Base-by-base conservation (phyloP, 345 rosid genomes). In the Citrus medica region DNA sequence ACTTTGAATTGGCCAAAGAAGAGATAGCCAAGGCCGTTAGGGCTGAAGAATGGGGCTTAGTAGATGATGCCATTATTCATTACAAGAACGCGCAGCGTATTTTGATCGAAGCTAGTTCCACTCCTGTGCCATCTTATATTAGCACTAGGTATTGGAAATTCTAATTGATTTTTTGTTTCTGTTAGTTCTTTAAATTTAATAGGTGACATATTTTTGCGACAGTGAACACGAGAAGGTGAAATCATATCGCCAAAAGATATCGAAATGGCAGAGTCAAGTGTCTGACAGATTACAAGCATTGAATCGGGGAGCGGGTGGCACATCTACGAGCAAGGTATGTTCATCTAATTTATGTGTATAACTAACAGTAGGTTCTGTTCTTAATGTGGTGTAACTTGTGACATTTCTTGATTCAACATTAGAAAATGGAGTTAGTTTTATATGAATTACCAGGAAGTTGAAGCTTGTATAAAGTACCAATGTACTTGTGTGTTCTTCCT, bases 41-140 rank as follows among this genome's bases (percentile, higher is more conserved):
- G 68, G 90, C 95, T n/a, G 99, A 95, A 83, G 99, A 95, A 71
- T 92, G 98, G 94, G 97, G 98, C 53, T 83, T 95, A 73, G 79
- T 83, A 63, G 96, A 93, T 21, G 97, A 95, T 32, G 97, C 99
- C 7, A 70, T 95, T 59, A 76, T 82, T 53, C 96, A 93, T 81
- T 95, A 95, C 79, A 87, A 82, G 79, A 92, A 86, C 70, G 93
- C 99, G 16, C 97, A 91, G 58, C 89, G 96, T 32, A 88, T 93
- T 65, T 83, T 95, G 75, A 59, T 66, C 56, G 98, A 93, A 83
- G 94, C 91, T 37, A 86, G 56, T 80, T 92, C 96, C 17, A 91
- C 92, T 21, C 82, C 92, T 13, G 84, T 88, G 69, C 93, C 99
- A 81, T 92, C 93, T 7, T 91, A 89, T 78, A 88, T 95, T 71